Conservation (phyloP, 257 asterid genomes). For the Schizonepeta tenuifolia region DNA sequence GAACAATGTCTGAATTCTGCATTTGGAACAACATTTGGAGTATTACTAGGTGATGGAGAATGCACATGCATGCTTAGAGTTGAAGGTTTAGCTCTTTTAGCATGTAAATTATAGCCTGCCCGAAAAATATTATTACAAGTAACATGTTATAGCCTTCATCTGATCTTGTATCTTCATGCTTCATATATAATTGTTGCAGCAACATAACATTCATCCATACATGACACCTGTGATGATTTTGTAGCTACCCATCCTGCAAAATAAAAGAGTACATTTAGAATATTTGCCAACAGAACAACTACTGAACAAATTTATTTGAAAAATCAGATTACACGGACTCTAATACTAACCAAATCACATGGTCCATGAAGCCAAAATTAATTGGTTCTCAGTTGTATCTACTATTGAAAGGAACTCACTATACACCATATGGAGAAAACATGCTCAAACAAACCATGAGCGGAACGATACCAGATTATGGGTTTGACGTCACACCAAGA, state of each 20-base stretch:
- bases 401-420: no score
- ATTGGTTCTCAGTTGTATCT: no score
- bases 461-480: no score
- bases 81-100: not conserved
- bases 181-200: conserved; percentile 21
- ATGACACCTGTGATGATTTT: conserved; percentile 29
- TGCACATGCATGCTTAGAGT: not conserved
- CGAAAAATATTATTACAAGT: not conserved
- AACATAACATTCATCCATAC: conserved; percentile 26
- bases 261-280: not conserved
- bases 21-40: not conserved
- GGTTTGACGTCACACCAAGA: no score
- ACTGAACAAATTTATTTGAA: not conserved
- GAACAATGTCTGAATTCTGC: not conserved
- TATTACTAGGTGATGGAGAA: not conserved
- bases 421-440: no score
- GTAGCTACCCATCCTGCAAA: conserved; percentile 36
- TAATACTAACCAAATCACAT: no score
- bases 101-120: not conserved
- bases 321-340: no score
- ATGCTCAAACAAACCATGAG: no score
- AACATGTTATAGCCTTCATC: no score
- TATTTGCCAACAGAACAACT: not conserved
- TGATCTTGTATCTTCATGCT: conserved; percentile 32
- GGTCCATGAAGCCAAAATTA: no score